Evolutionary conservation across 1,139 yeast species (phyloP).

Genomic region (Pichia sp.): DNA sequence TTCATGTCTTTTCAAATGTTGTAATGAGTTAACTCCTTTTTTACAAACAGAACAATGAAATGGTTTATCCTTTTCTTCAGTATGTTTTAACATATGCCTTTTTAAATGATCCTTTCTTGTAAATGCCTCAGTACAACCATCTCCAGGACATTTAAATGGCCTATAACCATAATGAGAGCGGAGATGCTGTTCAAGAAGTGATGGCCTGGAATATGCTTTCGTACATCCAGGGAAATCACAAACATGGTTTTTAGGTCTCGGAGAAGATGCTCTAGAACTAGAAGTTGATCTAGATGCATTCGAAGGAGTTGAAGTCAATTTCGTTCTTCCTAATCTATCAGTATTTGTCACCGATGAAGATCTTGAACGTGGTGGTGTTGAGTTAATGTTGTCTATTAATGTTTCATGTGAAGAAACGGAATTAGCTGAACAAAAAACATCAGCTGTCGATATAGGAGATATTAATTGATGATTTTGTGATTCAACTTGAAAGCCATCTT

Average conservation of each 20-base stretch:
- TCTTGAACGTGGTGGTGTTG: slow-evolving; percentile 6
- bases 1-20: slow-evolving; percentile 79
- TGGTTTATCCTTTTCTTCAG: slow-evolving; percentile 55
- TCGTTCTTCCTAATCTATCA: slow-evolving; percentile 1
- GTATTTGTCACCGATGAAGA: slow-evolving; percentile 3
- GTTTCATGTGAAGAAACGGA: neutral
- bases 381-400: neutral
- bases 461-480: neutral
- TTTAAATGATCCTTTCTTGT: slow-evolving; percentile 72
- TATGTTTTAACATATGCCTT: slow-evolving; percentile 65
- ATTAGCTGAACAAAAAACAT: neutral
- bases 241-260: slow-evolving; percentile 42
- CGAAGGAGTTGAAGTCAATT: slow-evolving; percentile 30
- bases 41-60: slow-evolving; percentile 70
- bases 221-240: slow-evolving; percentile 64
- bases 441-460: neutral
- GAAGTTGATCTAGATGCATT: slow-evolving; percentile 31
- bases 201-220: slow-evolving; percentile 76
- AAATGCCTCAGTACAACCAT: slow-evolving; percentile 59
- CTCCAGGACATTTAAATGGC: slow-evolving; percentile 57
- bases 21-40: slow-evolving; percentile 76
- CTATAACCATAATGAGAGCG: slow-evolving; percentile 74
- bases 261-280: slow-evolving; percentile 11
- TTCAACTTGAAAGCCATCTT: neutral
- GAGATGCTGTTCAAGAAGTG: slow-evolving; percentile 74